A percentile compares a stretch with the other conserved stretches of the same genome.
Conservation (phyloP, 495 filamentous ascomycete genomes). For the Annulohypoxylon stygium region DNA sequence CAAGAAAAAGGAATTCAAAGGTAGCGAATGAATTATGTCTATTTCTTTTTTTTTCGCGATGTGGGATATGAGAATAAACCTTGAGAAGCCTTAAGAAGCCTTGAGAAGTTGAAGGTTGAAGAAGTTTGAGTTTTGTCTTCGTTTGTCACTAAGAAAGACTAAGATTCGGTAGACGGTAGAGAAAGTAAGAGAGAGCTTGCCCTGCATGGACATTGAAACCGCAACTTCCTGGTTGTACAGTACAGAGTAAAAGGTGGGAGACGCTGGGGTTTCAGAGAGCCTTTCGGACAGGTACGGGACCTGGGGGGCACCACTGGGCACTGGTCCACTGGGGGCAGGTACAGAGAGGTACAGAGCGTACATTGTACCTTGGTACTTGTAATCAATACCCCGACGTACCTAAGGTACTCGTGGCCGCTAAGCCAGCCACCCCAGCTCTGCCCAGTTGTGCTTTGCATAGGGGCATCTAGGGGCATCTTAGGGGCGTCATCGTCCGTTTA, state of each 20-base stretch:
- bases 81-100: not conserved
- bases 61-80: not conserved
- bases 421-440: constrained; percentile 17
- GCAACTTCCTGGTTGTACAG: constrained; percentile 21
- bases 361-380: constrained; percentile 4
- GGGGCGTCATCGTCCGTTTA: constrained; percentile 32
- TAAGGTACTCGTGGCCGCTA: constrained; percentile 8
- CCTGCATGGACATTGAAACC: constrained; percentile 20
- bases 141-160: constrained; percentile 13
- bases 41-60: constrained; percentile 16
- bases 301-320: not conserved
- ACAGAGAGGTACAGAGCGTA: constrained; percentile 7
- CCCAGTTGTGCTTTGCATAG: constrained; percentile 15
- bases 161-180: constrained; percentile 13
- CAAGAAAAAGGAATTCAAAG: not conserved
- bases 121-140: constrained; percentile 17
- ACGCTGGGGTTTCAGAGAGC: constrained; percentile 35
- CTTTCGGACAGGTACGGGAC: not conserved
- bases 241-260: constrained; percentile 27
- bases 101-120: not conserved
- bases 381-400: not conserved
- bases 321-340: not conserved
- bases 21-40: constrained; percentile 12
- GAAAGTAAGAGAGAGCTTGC: constrained; percentile 17
- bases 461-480: not conserved